These are phyloP conservation scores for Collybia sordida DNA, from an alignment of 768 basidiomycete genomes.

Conservation along the genomic window DNA sequence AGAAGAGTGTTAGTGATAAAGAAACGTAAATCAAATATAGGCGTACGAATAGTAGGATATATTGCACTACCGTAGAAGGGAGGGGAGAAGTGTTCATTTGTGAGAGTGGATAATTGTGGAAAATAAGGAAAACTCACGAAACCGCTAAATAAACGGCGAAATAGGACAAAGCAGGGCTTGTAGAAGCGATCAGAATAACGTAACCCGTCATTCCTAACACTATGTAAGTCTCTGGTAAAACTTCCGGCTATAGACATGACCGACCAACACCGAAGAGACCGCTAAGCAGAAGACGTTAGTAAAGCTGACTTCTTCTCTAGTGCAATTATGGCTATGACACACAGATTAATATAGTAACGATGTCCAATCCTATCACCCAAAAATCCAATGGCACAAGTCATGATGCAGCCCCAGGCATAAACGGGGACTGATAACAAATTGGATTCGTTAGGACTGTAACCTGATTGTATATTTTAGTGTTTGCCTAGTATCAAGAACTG, in stretches of 20 bases:
- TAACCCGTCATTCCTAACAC: constrained; percentile 53
- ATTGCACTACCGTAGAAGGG: constrained; percentile 34
- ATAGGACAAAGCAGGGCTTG: constrained; percentile 62
- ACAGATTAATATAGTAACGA: constrained; percentile 64
- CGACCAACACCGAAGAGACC: constrained; percentile 26
- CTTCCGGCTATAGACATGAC: background rate
- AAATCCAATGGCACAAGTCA: constrained; percentile 63
- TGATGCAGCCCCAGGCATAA: constrained; percentile 69
- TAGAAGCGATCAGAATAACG: constrained; percentile 63
- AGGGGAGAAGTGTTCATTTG: background rate
- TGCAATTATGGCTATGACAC: constrained; percentile 16
- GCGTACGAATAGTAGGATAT: constrained; percentile 52
- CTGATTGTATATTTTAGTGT: constrained; percentile 22
- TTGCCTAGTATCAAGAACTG: background rate
- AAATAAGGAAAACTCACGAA: constrained; percentile 44
- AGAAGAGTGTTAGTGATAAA: background rate
- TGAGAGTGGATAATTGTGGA: background rate
- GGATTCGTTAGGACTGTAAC: constrained; percentile 62
- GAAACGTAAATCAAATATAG: background rate
- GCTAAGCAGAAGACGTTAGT: constrained; percentile 11
- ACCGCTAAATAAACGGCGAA: constrained; percentile 72
- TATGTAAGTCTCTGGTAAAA: background rate
- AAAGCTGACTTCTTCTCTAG: background rate
- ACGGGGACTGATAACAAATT: constrained; percentile 79
- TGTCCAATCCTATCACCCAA: constrained; percentile 60